phyloP scores from a whole-genome alignment of 495 filamentous ascomycete species.

The Astrocystis sublimbata region DNA sequence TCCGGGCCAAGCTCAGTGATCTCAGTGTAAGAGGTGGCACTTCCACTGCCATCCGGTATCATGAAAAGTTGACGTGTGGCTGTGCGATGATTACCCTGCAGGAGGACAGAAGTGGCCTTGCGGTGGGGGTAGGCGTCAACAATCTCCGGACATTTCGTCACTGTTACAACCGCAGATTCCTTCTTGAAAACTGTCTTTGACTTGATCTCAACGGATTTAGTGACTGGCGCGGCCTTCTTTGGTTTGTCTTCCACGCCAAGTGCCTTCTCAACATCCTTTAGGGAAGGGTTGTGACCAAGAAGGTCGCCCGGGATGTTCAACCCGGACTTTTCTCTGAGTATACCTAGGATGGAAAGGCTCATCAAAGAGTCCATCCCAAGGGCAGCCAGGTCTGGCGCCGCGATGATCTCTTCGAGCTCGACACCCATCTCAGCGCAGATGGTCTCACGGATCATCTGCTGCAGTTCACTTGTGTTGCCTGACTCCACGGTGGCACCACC shows the following conservation, averaged over 20 bases:
- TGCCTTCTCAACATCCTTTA: conserved; percentile 49
- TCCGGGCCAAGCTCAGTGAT: conserved; percentile 51
- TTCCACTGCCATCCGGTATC: conserved; percentile 76
- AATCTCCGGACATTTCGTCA: conserved; percentile 49
- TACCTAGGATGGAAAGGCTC: conserved; percentile 56
- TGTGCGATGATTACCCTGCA: conserved; percentile 64
- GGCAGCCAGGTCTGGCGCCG: conserved; percentile 50
- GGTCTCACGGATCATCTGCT: conserved; percentile 55
- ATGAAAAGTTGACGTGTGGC: conserved; percentile 67
- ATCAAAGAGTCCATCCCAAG: conserved; percentile 65
- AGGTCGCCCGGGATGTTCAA: conserved; percentile 50
- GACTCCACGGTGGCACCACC: conserved; percentile 31
- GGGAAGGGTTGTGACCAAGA: conserved; percentile 46
- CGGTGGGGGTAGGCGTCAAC: conserved; percentile 69
- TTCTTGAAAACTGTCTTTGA: conserved; percentile 48
- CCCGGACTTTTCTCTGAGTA: conserved; percentile 59
- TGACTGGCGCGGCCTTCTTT: conserved; percentile 33
- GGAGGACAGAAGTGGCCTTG: conserved; percentile 58
- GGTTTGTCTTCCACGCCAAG: conserved; percentile 46
- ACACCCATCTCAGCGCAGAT: conserved; percentile 71
- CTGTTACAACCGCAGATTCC: conserved; percentile 29
- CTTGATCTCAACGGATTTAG: conserved; percentile 26
- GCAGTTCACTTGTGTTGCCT: conserved; percentile 44
- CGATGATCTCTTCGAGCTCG: conserved; percentile 61
- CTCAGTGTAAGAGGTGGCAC: conserved; percentile 62